Conservation (phyloP, 2,329 filamentous ascomycete genomes). For the Botrytis fragariae region DNA sequence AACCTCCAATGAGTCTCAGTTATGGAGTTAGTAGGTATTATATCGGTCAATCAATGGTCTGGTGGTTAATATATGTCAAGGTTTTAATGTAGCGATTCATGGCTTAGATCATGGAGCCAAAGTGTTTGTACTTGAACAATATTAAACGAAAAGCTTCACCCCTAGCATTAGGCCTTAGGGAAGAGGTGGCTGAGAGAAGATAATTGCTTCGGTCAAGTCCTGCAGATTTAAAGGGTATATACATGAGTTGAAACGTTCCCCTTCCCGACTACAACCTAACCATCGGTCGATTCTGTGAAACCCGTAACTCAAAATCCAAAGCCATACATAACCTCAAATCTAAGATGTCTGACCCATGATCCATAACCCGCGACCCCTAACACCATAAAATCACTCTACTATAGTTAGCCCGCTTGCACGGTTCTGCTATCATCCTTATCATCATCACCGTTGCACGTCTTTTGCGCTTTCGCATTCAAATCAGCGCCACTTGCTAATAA, state of each 20-base stretch:
- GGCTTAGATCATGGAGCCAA: not conserved
- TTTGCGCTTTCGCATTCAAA: constrained; percentile 16
- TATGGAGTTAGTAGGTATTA: too few relatives aligned
- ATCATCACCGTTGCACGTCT: not conserved
- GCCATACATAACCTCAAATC: not conserved
- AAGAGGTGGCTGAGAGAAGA: not conserved
- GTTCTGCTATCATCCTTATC: constrained; percentile 1
- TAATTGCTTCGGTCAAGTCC: not conserved
- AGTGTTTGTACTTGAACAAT: not conserved
- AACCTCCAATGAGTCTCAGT: too few relatives aligned
- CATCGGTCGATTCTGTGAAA: not conserved
- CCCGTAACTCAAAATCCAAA: not conserved
- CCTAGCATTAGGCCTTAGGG: too few relatives aligned
- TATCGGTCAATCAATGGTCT: too few relatives aligned
- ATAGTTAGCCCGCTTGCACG: not conserved
- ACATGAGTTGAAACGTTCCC: not conserved
- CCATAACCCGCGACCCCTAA: not conserved
- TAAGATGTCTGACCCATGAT: not conserved
- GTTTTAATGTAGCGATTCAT: too few relatives aligned
- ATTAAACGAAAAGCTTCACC: not conserved
- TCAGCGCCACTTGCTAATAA: constrained; percentile 23
- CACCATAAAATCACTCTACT: not conserved
- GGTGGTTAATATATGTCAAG: too few relatives aligned
- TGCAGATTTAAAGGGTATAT: not conserved
- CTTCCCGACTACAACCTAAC: not conserved